These are phyloP conservation scores for Cyanophora paradoxa DNA, from an alignment of 78 protist genomes.

Conservation along the genomic window DNA sequence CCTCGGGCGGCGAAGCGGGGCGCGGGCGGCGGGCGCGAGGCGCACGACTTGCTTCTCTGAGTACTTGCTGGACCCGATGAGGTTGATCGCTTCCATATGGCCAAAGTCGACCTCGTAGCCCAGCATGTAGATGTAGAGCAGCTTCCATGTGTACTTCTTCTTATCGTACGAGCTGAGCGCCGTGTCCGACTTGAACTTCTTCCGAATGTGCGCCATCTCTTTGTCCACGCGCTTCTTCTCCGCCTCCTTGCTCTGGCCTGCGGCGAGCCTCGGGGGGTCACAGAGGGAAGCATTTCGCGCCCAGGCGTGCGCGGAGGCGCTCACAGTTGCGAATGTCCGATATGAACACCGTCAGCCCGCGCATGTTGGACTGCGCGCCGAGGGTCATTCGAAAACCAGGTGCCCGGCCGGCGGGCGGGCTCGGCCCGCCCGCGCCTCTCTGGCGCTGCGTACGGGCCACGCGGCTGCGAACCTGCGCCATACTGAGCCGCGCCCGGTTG, in stretches of 20 bases:
- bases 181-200: constrained; percentile 34
- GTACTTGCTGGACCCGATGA: constrained; percentile 67
- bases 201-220: constrained; percentile 78
- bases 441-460: too few relatives aligned
- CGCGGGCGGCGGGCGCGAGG: too few relatives aligned
- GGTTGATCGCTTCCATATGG: constrained; percentile 93
- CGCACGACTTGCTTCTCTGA: neutral
- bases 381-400: too few relatives aligned
- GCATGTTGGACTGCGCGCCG: too few relatives aligned
- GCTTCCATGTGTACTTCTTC: constrained; percentile 93
- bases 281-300: too few relatives aligned
- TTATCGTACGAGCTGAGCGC: constrained; percentile 67
- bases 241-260: constrained; percentile 59
- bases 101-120: constrained; percentile 98
- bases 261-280: too few relatives aligned
- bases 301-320: too few relatives aligned
- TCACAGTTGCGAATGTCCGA: constrained; percentile 65
- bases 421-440: too few relatives aligned
- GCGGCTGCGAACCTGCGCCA: too few relatives aligned
- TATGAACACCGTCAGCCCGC: constrained; percentile 65
- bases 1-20: too few relatives aligned
- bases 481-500: too few relatives aligned
- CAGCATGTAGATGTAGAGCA: constrained; percentile 90
- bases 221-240: constrained; percentile 70
- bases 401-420: too few relatives aligned